Evolutionary conservation across 1,284 basidiomycete species (phyloP).

Genomic region (Abortiporus biennis): DNA sequence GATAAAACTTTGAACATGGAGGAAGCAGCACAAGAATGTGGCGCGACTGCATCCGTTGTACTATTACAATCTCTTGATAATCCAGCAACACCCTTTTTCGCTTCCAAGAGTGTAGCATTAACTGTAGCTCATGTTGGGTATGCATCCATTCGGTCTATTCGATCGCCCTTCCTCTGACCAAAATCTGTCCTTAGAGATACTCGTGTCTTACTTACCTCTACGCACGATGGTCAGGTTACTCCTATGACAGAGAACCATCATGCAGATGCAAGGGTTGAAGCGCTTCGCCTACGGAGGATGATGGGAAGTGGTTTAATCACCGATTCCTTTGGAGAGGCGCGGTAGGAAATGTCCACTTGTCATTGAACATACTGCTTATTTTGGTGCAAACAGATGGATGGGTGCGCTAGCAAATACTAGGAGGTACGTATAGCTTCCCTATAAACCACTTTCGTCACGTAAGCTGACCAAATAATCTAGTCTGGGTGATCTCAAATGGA

Average conservation of each 20-base stretch:
- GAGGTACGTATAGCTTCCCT: conserved; percentile 42
- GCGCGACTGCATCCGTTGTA: conserved; percentile 88
- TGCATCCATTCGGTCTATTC: conserved; percentile 17
- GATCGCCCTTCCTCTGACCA: conserved; percentile 3
- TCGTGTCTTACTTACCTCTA: conserved; percentile 77
- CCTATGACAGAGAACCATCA: conserved; percentile 92
- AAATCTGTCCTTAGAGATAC: conserved; percentile 62
- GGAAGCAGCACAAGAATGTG: conserved; percentile 60
- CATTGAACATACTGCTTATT: not conserved
- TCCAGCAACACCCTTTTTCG: conserved; percentile 73
- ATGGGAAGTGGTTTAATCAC: conserved; percentile 88
- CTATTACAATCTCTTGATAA: conserved; percentile 83
- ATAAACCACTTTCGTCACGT: not conserved
- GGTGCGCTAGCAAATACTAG: conserved; percentile 92
- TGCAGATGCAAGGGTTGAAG: conserved; percentile 84
- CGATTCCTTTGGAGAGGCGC: conserved; percentile 92
- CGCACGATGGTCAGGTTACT: conserved; percentile 62
- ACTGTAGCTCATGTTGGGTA: conserved; percentile 94
- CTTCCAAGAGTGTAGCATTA: conserved; percentile 60
- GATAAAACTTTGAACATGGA: conserved; percentile 58
- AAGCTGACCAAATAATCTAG: conserved; percentile 30
- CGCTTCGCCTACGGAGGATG: conserved; percentile 80
- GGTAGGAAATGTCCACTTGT: conserved; percentile 38
- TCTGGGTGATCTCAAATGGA: conserved; percentile 89
- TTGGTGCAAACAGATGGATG: conserved; percentile 69